These are phyloP conservation scores for Limnomonas spitsbergensis DNA, from an alignment of 139 green algal species.

Conservation along the genomic window DNA sequence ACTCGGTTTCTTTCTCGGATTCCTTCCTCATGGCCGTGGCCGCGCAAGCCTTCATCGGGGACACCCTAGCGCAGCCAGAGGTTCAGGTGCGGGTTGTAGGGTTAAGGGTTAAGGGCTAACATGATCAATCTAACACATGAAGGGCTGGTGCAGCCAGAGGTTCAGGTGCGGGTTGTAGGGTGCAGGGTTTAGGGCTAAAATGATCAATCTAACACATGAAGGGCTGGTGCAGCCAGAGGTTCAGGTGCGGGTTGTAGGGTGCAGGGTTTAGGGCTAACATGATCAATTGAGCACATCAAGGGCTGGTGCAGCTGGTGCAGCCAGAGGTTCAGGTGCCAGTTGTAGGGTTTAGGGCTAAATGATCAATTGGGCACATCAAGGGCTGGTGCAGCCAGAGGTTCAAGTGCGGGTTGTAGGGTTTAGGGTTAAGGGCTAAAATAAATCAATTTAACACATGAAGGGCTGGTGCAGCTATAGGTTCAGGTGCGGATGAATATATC, in stretches of 20 bases:
- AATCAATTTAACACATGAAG: neutral
- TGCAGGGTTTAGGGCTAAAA: neutral
- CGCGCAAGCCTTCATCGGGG: slow-evolving; percentile 35
- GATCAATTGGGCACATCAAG: neutral
- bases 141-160: slow-evolving; percentile 41
- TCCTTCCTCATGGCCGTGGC: slow-evolving; percentile 23
- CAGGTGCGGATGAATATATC: slow-evolving; percentile 19
- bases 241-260: slow-evolving; percentile 8
- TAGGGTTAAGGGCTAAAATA: neutral
- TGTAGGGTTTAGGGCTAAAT: neutral
- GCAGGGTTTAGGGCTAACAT: neutral
- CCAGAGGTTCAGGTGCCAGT: slow-evolving; percentile 39
- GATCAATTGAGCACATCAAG: neutral
- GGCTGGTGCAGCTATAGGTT: slow-evolving; percentile 44
- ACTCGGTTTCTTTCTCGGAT: slow-evolving; percentile 61
- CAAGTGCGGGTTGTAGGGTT: slow-evolving; percentile 5
- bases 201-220: neutral
- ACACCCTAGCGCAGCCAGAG: slow-evolving; percentile 35
- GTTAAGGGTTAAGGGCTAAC: neutral
- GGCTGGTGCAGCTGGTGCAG: slow-evolving; percentile 33
- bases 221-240: slow-evolving; percentile 46
- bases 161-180: slow-evolving; percentile 21
- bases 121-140: neutral
- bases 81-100: slow-evolving; percentile 26
- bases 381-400: slow-evolving; percentile 44